Base-by-base conservation (phyloP, 805 yeast genomes). In the Diddensiella transvaalensis region DNA sequence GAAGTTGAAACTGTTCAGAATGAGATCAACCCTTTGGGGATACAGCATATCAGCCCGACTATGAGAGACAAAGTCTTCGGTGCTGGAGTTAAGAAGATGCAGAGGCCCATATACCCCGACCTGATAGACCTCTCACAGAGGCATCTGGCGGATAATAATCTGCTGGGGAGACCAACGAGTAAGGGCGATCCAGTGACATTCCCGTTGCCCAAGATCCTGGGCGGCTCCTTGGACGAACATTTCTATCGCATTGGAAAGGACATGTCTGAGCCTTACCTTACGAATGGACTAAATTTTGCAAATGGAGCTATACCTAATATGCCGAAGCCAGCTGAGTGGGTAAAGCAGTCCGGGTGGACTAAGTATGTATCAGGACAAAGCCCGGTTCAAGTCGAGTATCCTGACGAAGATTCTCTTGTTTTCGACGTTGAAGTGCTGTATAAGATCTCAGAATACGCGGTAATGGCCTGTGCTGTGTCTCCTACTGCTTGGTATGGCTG, bases 351-450 rank as follows among this genome's bases (percentile, higher is more conserved):
- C 2, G 98, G 99, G 4, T 93, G 98, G 98, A 73, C 79, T 15
- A 72, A 84, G 57, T 91, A 93, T 63, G 77, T 68, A 2, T 68
- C 70, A 0, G 83, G 82, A 1, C 61, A 68, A 46, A 53, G 56
- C 0, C 89, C 96, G 0, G 65, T 66, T 18, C 50, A 61, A 3
- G 49, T 42, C 96, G 93, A 0, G 71, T 71, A 70, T 0, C 82
- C 68, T 57, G 54, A 68, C 2, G 97, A 87, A 49, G 74, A 80
- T 37, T 79, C 78, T 2, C 60, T 93, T 10, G 89, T 85, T 0
- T 91, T 91, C 64, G 99, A 93, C 65, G 90, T 87, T 8, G 99
- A 93, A 63, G 87, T 84, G 0, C 63, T 90, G 60, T 90, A 88
- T 66, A 83, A 87, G 55, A 66, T 79, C 1, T 79, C 93, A 0